Conservation (phyloP, 108 stramenopile genomes). For the Chaetoceros tenuissimus region DNA sequence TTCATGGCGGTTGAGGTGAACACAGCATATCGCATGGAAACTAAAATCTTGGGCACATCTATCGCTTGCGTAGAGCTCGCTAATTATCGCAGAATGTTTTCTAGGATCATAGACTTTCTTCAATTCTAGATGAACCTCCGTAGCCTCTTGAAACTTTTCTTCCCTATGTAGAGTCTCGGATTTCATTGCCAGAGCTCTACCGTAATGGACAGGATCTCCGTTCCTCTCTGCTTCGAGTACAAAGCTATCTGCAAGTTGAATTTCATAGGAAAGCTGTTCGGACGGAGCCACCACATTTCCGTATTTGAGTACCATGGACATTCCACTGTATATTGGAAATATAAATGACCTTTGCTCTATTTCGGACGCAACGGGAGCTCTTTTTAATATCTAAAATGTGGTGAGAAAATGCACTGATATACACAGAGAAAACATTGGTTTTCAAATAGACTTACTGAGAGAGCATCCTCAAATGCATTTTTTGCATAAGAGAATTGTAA, state of each 20-base stretch:
- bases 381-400: slow-evolving; percentile 8
- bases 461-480: neutral
- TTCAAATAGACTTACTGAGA: neutral
- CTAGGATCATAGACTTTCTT: slow-evolving; percentile 27
- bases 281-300: slow-evolving; percentile 36
- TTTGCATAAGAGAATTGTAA: neutral
- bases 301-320: slow-evolving; percentile 37
- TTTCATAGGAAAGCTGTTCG: slow-evolving; percentile 26
- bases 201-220: slow-evolving; percentile 44
- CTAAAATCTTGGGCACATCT: slow-evolving; percentile 42
- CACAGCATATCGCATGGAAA: slow-evolving; percentile 34
- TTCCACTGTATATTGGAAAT: slow-evolving; percentile 56
- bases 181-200: slow-evolving; percentile 54
- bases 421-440: no score
- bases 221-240: slow-evolving; percentile 39
- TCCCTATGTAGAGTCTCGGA: slow-evolving; percentile 39
- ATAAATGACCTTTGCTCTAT: slow-evolving; percentile 41
- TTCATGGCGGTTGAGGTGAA: slow-evolving; percentile 20
- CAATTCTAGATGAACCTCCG: slow-evolving; percentile 12
- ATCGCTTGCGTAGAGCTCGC: slow-evolving; percentile 53
- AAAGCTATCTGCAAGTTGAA: slow-evolving; percentile 35
- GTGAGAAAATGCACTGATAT: no score
- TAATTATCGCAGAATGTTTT: slow-evolving; percentile 37
- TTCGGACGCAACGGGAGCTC: slow-evolving; percentile 6
- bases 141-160: slow-evolving; percentile 41